A percentile compares a stretch with the other conserved stretches of the same genome.
These are phyloP conservation scores for Helicostylum pulchrum DNA, from an alignment of 192 early-diverging fungal species.

Conservation along the genomic window DNA sequence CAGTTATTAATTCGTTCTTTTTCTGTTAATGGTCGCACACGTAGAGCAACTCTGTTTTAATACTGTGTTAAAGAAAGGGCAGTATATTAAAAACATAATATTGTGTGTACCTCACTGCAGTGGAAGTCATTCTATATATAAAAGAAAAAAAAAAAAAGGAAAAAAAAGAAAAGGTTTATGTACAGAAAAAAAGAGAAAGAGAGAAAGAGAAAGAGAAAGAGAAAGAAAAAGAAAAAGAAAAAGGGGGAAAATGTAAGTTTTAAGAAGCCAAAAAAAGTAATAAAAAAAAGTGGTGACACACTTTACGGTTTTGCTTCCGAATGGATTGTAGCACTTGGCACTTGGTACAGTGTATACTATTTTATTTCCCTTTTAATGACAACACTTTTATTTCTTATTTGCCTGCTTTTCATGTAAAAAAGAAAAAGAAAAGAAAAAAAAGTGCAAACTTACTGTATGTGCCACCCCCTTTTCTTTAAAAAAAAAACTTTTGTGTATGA, in stretches of 20 bases:
- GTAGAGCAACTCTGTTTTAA: conserved; percentile 63
- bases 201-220: neutral
- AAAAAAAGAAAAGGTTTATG: conserved; percentile 10
- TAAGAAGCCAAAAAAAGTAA: conserved; percentile 2
- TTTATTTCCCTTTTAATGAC: no score
- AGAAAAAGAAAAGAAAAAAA: no score
- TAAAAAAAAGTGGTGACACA: conserved; percentile 9
- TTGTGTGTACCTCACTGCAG: conserved; percentile 38
- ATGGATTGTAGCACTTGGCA: neutral
- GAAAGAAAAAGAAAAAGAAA: neutral
- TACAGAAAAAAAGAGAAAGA: neutral
- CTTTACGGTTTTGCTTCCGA: neutral
- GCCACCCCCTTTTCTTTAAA: neutral
- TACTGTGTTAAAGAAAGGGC: neutral
- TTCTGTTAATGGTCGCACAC: conserved; percentile 72
- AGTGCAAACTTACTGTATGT: no score
- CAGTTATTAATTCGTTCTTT: conserved; percentile 69
- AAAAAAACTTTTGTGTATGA: no score
- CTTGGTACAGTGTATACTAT: neutral
- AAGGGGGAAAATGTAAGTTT: conserved; percentile 6
- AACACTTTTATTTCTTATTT: no score
- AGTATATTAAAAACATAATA: neutral
- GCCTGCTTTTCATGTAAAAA: no score
- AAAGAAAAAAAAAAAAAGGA: conserved; percentile 13
- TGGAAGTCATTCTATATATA: conserved; percentile 27